phyloP scores from a whole-genome alignment of 164 flowering plant species.

The Chimonanthus praecox region DNA sequence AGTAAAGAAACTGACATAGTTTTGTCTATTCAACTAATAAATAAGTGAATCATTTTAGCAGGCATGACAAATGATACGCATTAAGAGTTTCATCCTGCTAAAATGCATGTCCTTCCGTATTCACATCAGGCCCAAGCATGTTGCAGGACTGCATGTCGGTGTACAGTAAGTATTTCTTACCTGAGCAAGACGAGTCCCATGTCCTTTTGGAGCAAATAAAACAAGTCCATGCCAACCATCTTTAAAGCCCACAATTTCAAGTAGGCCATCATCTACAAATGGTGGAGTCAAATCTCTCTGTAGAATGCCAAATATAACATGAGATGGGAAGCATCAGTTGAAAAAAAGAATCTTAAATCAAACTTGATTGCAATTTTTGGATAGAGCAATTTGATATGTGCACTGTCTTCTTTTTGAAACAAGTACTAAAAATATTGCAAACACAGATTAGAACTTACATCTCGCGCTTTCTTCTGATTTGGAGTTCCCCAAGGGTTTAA shows the following conservation, averaged over 20 bases:
- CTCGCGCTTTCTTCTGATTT: constrained; percentile 34
- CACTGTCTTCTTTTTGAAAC: neutral
- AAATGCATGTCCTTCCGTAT: too few species aligned
- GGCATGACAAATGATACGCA: too few species aligned
- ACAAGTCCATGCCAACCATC: constrained; percentile 95
- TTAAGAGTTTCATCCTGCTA: too few species aligned
- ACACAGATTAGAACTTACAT: constrained; percentile 37
- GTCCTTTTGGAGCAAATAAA: constrained; percentile 75
- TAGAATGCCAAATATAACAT: constrained; percentile 1
- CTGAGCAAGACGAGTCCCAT: constrained; percentile 97
- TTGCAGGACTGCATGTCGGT: neutral
- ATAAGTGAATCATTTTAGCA: too few species aligned
- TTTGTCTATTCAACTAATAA: too few species aligned
- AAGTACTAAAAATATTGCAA: neutral
- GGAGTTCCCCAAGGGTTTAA: constrained; percentile 95
- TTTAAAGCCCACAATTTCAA: constrained; percentile 87
- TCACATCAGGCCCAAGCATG: neutral
- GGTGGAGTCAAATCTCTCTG: constrained; percentile 83
- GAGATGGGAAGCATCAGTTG: neutral
- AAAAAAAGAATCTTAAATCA: neutral
- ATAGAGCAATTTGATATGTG: neutral
- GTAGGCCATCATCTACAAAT: constrained; percentile 75
- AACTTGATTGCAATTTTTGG: neutral
- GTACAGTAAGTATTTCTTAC: constrained; percentile 20
- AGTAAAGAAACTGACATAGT: too few species aligned